Conservation (phyloP, 2,329 filamentous ascomycete species). For the Claviceps lovelessii region DNA sequence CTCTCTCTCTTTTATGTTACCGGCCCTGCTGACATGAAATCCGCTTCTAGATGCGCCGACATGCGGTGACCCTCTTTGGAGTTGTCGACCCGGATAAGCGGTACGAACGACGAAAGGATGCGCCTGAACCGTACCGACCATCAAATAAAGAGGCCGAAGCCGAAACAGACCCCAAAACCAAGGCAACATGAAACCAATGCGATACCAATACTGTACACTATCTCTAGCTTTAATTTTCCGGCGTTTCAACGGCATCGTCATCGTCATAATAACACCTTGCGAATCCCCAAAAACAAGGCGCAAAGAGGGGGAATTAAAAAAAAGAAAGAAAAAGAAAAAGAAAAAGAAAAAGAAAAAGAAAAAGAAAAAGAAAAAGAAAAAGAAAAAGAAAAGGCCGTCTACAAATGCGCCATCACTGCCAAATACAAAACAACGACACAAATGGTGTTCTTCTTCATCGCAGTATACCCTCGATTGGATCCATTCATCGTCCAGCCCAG, state of each 20-base stretch:
- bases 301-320: background rate
- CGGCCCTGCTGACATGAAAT: background rate
- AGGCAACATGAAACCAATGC: background rate
- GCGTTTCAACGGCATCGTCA: background rate
- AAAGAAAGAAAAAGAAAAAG: too few species aligned
- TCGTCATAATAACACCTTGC: background rate
- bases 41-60: conserved; percentile 19
- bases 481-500: conserved; percentile 28
- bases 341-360: background rate
- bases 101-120: conserved; percentile 26
- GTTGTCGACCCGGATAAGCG: conserved; percentile 26
- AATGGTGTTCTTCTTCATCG: background rate
- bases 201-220: background rate
- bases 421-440: background rate
- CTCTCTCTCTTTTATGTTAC: background rate
- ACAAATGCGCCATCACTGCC: background rate
- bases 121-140: conserved; percentile 16
- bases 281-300: background rate
- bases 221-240: background rate
- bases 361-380: too few species aligned
- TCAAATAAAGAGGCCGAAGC: conserved; percentile 15
- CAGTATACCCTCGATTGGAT: too few species aligned
- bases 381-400: background rate
- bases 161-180: conserved; percentile 9
- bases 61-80: conserved; percentile 26